Percentiles rank a stretch among this genome's conserved stretches.
phyloP scores from a whole-genome alignment of 1,139 yeast species.

The Geotrichum reessii region DNA sequence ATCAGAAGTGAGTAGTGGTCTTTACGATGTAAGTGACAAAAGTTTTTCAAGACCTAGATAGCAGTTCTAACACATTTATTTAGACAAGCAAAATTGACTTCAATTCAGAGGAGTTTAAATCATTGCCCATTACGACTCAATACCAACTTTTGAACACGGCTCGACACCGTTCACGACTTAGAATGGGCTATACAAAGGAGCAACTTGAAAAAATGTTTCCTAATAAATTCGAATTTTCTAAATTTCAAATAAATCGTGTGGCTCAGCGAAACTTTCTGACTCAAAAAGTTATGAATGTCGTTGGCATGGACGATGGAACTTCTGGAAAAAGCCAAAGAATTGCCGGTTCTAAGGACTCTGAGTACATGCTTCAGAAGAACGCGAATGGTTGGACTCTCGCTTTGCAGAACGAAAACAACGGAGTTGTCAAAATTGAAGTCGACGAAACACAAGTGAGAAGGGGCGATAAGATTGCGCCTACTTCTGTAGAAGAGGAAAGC shows the following conservation, averaged over 20 bases:
- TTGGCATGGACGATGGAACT: slow-evolving; percentile 56
- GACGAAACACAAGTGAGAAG: slow-evolving; percentile 23
- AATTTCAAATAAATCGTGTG: slow-evolving; percentile 88
- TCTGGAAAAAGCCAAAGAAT: slow-evolving; percentile 45
- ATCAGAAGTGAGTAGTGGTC: slow-evolving; percentile 49
- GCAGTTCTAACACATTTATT: slow-evolving; percentile 16
- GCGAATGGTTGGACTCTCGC: slow-evolving; percentile 87
- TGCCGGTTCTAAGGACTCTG: slow-evolving; percentile 78
- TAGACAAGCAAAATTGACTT: slow-evolving; percentile 32
- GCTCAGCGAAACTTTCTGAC: slow-evolving; percentile 86
- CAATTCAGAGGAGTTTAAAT: slow-evolving; percentile 36
- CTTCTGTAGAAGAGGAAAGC: slow-evolving; percentile 27
- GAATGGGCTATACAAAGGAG: slow-evolving; percentile 91
- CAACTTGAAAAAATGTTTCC: slow-evolving; percentile 80
- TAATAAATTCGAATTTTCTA: slow-evolving; percentile 80
- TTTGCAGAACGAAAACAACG: slow-evolving; percentile 44
- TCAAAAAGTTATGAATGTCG: slow-evolving; percentile 74
- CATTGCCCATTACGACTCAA: slow-evolving; percentile 69
- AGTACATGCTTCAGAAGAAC: slow-evolving; percentile 68
- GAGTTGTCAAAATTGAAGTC: slow-evolving; percentile 14
- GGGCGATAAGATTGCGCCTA: slow-evolving; percentile 23
- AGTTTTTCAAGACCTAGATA: background rate
- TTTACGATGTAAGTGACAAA: slow-evolving; percentile 27
- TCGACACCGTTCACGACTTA: slow-evolving; percentile 73
- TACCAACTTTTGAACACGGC: slow-evolving; percentile 82